Evolutionary conservation across 2,329 filamentous ascomycete genomes (phyloP).

Genomic region (Diaporthe sp.): DNA sequence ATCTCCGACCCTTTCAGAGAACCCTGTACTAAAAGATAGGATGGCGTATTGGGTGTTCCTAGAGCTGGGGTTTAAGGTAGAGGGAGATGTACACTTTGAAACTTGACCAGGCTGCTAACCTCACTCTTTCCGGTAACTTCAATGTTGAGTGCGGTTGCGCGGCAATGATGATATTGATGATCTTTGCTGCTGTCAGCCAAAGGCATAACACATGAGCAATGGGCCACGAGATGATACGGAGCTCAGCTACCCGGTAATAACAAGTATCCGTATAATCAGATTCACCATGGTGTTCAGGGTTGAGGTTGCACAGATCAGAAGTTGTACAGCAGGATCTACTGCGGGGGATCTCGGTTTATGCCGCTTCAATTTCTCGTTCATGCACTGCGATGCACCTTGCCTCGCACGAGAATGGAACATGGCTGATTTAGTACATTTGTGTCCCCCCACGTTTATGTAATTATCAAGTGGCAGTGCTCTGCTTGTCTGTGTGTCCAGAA

Average conservation of each 20-base stretch:
- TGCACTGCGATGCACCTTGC: not conserved
- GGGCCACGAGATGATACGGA: fast-evolving
- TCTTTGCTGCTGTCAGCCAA: too few species aligned
- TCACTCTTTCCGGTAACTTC: too few species aligned
- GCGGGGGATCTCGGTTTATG: not conserved
- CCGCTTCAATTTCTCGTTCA: not conserved
- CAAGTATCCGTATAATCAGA: not conserved
- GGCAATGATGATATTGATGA: too few species aligned
- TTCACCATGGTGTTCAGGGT: too few species aligned
- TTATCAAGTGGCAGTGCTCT: not conserved
- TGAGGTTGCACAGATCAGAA: not conserved
- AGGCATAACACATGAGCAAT: too few species aligned
- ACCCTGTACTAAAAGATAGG: too few species aligned
- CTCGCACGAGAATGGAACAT: not conserved
- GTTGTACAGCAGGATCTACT: not conserved
- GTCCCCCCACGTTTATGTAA: constrained; percentile 4
- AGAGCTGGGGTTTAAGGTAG: too few species aligned
- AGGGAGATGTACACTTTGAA: too few species aligned
- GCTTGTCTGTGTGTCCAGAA: not conserved
- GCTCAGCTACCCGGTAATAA: not conserved
- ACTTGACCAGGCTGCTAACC: too few species aligned
- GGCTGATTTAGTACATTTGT: not conserved
- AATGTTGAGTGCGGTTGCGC: too few species aligned
- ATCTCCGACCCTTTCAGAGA: too few species aligned
- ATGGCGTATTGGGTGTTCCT: too few species aligned